Conservation (phyloP, 208 protist genomes). For the Leptomonas pyrrhocoris region DNA sequence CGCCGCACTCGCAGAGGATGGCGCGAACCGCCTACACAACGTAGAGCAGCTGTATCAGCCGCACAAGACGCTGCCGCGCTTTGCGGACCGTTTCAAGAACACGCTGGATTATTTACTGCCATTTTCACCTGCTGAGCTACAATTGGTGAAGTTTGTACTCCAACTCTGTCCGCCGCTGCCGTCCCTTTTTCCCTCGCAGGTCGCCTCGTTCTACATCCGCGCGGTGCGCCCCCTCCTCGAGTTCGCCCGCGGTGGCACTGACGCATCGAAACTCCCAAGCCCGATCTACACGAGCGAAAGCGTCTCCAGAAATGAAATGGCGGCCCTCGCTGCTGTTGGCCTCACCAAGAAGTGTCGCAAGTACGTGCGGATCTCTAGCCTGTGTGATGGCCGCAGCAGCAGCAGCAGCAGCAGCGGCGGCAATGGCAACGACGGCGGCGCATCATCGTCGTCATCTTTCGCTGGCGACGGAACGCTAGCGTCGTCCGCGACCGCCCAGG, state of each 20-base stretch:
- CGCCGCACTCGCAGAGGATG: conserved; percentile 12
- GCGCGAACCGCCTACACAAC: background rate
- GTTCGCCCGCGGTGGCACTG: conserved; percentile 14
- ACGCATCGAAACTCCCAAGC: conserved; percentile 16
- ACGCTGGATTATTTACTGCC: conserved; percentile 25
- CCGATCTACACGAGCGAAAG: conserved; percentile 10
- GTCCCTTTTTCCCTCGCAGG: background rate
- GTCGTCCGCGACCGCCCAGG: conserved; percentile 6
- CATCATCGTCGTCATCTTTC: background rate
- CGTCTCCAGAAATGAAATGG: conserved; percentile 20
- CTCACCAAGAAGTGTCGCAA: conserved; percentile 17
- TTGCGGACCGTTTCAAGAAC: conserved; percentile 10
- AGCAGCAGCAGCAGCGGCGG: background rate
- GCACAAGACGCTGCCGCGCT: conserved; percentile 18
- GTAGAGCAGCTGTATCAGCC: conserved; percentile 5
- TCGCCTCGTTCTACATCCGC: conserved; percentile 9
- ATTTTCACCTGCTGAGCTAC: conserved; percentile 20
- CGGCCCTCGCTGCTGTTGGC: conserved; percentile 30
- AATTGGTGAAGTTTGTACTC: conserved; percentile 30
- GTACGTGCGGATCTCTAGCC: conserved; percentile 1
- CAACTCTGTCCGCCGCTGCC: background rate
- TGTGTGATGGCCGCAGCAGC: background rate
- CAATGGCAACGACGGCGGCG: too few species aligned
- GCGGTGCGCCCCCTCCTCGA: conserved; percentile 7
- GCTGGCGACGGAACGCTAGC: background rate